These are phyloP conservation scores for Westerdykella aurantiaca DNA, from an alignment of 2,329 filamentous ascomycete genomes.

Conservation along the genomic window DNA sequence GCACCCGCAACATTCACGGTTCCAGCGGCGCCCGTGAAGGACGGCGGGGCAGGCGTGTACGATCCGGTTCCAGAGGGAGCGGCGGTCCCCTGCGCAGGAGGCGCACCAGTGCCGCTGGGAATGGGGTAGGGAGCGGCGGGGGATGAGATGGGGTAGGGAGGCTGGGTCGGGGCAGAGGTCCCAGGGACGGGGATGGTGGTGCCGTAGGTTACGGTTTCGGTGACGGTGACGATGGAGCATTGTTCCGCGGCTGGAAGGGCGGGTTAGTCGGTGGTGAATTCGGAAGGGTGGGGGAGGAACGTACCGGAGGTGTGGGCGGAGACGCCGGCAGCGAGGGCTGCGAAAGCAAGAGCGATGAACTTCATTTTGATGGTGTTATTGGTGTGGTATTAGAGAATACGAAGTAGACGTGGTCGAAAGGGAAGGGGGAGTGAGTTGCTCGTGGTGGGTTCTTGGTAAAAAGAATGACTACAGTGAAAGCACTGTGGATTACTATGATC, in stretches of 20 bases:
- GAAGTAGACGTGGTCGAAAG: background rate
- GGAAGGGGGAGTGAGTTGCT: background rate
- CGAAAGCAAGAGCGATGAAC: background rate
- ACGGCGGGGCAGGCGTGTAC: constrained; percentile 15
- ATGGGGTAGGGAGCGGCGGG: background rate
- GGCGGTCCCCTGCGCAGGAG: constrained; percentile 9
- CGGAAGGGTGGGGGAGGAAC: background rate
- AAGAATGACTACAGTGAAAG: background rate
- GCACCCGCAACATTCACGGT: constrained; percentile 25
- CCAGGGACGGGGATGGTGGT: background rate
- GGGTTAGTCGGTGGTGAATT: background rate
- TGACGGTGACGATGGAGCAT: background rate
- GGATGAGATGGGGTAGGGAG: background rate
- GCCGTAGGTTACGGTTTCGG: background rate
- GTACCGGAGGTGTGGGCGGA: background rate
- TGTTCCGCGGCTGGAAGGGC: background rate
- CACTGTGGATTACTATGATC: background rate
- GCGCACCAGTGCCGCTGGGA: background rate
- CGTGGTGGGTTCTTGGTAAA: background rate
- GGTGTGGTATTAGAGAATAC: background rate
- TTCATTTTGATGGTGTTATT: background rate
- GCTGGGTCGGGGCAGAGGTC: background rate
- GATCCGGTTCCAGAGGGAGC: constrained; percentile 18
- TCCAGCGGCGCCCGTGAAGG: constrained; percentile 32
- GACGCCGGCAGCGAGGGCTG: background rate